A percentile compares a stretch with the other conserved stretches of the same genome.
Evolutionary conservation across 129 eudicot species (phyloP).

Genomic region (Gnaphalium uliginosum): DNA sequence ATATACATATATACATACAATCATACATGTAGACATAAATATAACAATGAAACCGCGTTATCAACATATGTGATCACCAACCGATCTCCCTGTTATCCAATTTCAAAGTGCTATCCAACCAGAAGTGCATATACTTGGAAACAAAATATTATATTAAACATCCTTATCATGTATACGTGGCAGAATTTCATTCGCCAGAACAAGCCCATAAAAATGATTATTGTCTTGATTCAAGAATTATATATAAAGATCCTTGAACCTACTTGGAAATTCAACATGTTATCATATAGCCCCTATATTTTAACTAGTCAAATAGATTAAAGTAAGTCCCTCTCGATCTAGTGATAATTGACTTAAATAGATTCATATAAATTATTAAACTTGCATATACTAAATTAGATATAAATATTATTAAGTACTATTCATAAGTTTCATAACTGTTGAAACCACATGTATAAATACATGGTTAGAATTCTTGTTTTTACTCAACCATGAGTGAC

Average conservation of each 20-base stretch:
- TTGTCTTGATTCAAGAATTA: slow-evolving; percentile 24
- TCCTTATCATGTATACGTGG: slow-evolving; percentile 18
- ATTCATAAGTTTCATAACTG: neutral
- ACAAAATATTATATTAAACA: neutral
- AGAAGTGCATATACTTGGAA: slow-evolving; percentile 13
- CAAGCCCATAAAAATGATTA: slow-evolving; percentile 27
- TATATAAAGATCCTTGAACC: slow-evolving; percentile 25
- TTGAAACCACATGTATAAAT: slow-evolving; percentile 34
- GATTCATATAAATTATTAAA: neutral
- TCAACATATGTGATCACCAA: slow-evolving; percentile 14
- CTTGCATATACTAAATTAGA: neutral
- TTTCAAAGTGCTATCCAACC: slow-evolving; percentile 30
- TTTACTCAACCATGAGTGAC: too few relatives aligned
- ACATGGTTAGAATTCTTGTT: neutral
- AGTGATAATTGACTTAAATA: neutral
- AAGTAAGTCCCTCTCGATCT: neutral
- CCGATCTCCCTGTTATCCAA: slow-evolving; percentile 34
- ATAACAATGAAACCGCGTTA: slow-evolving; percentile 31
- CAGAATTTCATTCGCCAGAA: slow-evolving; percentile 18
- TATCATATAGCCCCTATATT: slow-evolving; percentile 11
- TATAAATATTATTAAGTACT: neutral
- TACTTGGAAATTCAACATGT: slow-evolving; percentile 12
- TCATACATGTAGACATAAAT: neutral
- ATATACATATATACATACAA: neutral
- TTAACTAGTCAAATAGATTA: slow-evolving; percentile 3